Evolutionary conservation across 2,329 filamentous ascomycete genomes (phyloP).

Genomic region (Scedosporium minutisporum): DNA sequence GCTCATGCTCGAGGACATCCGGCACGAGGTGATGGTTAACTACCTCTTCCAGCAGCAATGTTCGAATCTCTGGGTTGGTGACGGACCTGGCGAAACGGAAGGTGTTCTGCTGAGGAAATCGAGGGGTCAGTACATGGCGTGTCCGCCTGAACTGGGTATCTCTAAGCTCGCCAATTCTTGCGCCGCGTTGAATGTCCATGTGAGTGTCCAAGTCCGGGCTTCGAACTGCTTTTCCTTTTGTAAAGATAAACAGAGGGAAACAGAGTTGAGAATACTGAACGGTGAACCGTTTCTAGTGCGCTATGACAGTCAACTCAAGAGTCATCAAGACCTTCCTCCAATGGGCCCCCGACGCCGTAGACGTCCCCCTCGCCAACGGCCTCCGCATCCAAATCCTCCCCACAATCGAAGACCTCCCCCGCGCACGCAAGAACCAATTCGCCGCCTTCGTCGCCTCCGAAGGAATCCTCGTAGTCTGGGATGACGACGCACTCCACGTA

Average conservation of each 20-base stretch:
- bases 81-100: conserved; percentile 57
- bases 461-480: conserved; percentile 68
- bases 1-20: conserved; percentile 59
- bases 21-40: conserved; percentile 76
- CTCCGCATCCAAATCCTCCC: conserved; percentile 69
- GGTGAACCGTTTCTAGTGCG: conserved; percentile 38
- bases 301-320: conserved; percentile 72
- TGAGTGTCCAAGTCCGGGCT: conserved; percentile 22
- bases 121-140: conserved; percentile 62
- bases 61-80: conserved; percentile 62
- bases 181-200: conserved; percentile 61
- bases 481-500: conserved; percentile 66
- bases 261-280: too few species aligned
- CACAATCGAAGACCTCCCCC: conserved; percentile 58
- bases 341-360: conserved; percentile 62
- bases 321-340: conserved; percentile 71
- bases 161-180: conserved; percentile 57
- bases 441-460: conserved; percentile 68
- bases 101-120: conserved; percentile 63
- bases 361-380: conserved; percentile 67
- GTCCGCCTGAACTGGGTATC: conserved; percentile 53
- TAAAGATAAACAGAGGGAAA: neutral
- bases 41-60: conserved; percentile 76
- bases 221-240: neutral
- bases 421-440: conserved; percentile 69